Percentiles rank a stretch among this genome's conserved stretches.
Evolutionary conservation across 148 eudicot species (phyloP).

Genomic region (Linanthus parryae): DNA sequence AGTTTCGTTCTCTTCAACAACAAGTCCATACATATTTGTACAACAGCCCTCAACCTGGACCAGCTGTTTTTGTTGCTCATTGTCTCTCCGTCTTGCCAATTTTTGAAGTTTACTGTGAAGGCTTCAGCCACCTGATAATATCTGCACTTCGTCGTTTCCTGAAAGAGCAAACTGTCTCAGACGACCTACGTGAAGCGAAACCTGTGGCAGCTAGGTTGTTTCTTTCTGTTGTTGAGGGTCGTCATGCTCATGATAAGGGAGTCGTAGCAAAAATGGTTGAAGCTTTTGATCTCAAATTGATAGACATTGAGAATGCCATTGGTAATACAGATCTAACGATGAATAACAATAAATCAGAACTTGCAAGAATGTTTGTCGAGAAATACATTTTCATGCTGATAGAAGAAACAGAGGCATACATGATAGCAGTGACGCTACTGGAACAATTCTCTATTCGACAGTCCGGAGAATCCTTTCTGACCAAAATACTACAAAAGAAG

Average conservation of each 20-base stretch:
- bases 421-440: conserved; percentile 68
- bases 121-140: conserved; percentile 77
- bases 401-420: conserved; percentile 64
- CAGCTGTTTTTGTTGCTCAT: conserved; percentile 61
- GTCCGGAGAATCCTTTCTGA: conserved; percentile 59
- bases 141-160: conserved; percentile 62
- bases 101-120: conserved; percentile 64
- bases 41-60: conserved; percentile 71
- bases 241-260: conserved; percentile 42
- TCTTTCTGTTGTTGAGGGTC: conserved; percentile 42
- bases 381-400: conserved; percentile 45
- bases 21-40: conserved; percentile 57
- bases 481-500: conserved; percentile 49
- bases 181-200: conserved; percentile 50
- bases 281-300: conserved; percentile 51
- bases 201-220: conserved; percentile 58
- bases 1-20: conserved; percentile 80
- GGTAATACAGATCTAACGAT: conserved; percentile 18
- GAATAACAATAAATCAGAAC: conserved; percentile 19
- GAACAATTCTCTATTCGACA: conserved; percentile 64
- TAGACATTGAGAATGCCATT: conserved; percentile 49
- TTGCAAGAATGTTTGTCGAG: conserved; percentile 53
- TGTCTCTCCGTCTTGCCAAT: conserved; percentile 77
- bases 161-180: conserved; percentile 30
- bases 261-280: conserved; percentile 61